A percentile compares a stretch with the other conserved stretches of the same genome.
These are phyloP conservation scores for Sporormia fimetaria DNA, from an alignment of 495 filamentous ascomycete genomes.

Conservation along the genomic window DNA sequence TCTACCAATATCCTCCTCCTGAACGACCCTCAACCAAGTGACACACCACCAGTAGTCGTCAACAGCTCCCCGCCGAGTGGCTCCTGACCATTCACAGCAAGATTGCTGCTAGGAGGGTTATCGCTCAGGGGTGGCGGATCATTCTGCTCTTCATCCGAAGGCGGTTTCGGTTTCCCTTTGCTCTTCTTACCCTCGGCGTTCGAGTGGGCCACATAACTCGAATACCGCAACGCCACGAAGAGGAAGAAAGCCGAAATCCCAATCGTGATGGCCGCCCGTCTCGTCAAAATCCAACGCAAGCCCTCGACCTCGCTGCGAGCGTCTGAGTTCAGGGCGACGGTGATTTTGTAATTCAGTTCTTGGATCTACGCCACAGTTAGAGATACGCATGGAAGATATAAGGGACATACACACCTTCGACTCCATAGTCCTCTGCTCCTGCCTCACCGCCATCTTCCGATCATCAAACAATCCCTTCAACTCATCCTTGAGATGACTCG, in stretches of 20 bases:
- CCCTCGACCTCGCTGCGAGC: constrained; percentile 83
- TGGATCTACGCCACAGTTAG: constrained; percentile 49
- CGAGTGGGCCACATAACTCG: constrained; percentile 16
- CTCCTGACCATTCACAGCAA: not conserved
- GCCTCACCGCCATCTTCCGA: constrained; percentile 78
- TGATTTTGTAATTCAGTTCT: constrained; percentile 90
- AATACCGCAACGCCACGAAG: constrained; percentile 16
- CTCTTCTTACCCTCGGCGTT: constrained; percentile 25
- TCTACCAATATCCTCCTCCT: no score
- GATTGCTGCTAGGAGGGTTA: not conserved
- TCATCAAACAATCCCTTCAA: constrained; percentile 95
- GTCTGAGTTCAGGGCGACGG: constrained; percentile 72
- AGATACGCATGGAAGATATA: constrained; percentile 15
- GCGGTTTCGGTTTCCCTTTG: constrained; percentile 10
- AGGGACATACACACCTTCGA: constrained; percentile 41
- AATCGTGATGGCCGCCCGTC: constrained; percentile 74
- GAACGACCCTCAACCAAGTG: constrained; percentile 10
- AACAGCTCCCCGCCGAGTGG: constrained; percentile 20
- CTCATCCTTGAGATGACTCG: constrained; percentile 70
- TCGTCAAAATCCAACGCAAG: constrained; percentile 78
- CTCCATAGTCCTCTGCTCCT: constrained; percentile 74
- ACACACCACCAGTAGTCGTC: constrained; percentile 20
- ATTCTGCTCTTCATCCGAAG: constrained; percentile 1
- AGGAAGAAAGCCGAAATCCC: constrained; percentile 30
- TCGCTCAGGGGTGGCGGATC: not conserved